A percentile compares a stretch with the other conserved stretches of the same genome.
Conservation (phyloP, 106 monocot genomes). For the Dendrobium chrysotoxum region DNA sequence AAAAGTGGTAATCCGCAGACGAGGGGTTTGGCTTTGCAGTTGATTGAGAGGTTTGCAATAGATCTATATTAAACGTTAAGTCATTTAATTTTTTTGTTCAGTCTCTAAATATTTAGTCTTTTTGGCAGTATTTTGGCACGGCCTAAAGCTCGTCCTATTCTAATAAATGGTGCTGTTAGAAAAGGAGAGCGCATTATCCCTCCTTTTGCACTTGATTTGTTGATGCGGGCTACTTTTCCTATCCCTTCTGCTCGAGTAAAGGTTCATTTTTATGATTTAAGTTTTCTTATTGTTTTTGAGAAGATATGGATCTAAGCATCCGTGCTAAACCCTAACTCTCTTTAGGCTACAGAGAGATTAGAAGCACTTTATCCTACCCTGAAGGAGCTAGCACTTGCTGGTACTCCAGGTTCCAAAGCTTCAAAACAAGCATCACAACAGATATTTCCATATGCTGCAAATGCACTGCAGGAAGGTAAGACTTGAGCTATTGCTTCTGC, state of each 20-base stretch:
- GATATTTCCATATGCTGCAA: conserved; percentile 46
- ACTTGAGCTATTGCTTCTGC: not conserved
- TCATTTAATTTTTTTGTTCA: not conserved
- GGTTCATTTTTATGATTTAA: conserved; percentile 23
- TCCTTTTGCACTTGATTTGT: conserved; percentile 69
- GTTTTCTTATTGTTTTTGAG: not conserved
- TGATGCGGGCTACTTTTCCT: conserved; percentile 76
- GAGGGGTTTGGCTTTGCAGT: conserved; percentile 44
- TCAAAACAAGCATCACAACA: conserved; percentile 86
- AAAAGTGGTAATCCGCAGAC: conserved; percentile 48
- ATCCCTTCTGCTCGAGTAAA: conserved; percentile 58
- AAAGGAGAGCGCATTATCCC: conserved; percentile 90
- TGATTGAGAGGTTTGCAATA: conserved; percentile 58
- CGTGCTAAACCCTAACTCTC: not conserved
- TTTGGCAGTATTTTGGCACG: conserved; percentile 46
- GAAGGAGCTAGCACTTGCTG: conserved; percentile 81
- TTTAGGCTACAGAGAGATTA: conserved; percentile 94
- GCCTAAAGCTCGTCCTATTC: conserved; percentile 69
- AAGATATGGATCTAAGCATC: not conserved
- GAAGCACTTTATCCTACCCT: conserved; percentile 82
- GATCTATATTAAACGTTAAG: not conserved
- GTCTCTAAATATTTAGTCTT: not conserved
- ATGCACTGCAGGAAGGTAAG: conserved; percentile 82
- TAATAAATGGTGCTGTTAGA: conserved; percentile 84
- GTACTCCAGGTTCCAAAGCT: conserved; percentile 73